These are phyloP conservation scores for Elsinoe necatrix DNA, from an alignment of 2,329 filamentous ascomycete genomes.

Conservation along the genomic window DNA sequence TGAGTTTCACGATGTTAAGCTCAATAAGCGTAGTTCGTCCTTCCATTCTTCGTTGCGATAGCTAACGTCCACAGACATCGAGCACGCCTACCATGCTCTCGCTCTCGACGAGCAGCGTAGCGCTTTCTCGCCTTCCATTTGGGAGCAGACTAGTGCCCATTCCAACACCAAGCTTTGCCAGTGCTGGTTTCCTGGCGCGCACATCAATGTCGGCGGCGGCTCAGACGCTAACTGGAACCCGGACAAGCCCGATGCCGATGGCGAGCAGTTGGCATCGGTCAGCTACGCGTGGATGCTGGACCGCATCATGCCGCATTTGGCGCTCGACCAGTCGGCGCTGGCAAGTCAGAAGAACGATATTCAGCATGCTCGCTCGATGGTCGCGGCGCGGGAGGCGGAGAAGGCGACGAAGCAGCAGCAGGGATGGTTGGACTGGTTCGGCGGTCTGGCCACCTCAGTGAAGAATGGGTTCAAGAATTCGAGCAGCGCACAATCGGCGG, in stretches of 20 bases:
- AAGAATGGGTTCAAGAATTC: no score
- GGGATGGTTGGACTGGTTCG: no score
- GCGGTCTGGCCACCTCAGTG: no score
- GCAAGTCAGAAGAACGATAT: no score
- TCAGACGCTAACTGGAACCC: constrained; percentile 17
- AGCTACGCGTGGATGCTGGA: constrained; percentile 8
- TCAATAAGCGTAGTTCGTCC: no score
- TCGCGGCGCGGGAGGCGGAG: no score
- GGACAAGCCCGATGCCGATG: neutral
- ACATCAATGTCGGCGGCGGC: constrained; percentile 39
- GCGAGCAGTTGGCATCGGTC: neutral
- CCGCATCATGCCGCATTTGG: neutral
- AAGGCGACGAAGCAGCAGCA: no score
- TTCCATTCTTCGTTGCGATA: no score
- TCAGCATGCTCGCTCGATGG: no score
- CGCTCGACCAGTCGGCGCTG: no score
- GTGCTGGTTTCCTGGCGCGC: constrained; percentile 42
- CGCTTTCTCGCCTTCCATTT: constrained; percentile 34
- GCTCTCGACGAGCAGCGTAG: constrained; percentile 37
- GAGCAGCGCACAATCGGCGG: no score
- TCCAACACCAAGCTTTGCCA: constrained; percentile 39
- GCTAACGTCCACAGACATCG: constrained; percentile 23
- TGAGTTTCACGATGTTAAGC: no score
- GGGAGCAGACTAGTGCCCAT: constrained; percentile 34
- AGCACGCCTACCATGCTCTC: constrained; percentile 39